Evolutionary conservation across 768 basidiomycete genomes (phyloP).

Genomic region (Tephrocybe sp.): DNA sequence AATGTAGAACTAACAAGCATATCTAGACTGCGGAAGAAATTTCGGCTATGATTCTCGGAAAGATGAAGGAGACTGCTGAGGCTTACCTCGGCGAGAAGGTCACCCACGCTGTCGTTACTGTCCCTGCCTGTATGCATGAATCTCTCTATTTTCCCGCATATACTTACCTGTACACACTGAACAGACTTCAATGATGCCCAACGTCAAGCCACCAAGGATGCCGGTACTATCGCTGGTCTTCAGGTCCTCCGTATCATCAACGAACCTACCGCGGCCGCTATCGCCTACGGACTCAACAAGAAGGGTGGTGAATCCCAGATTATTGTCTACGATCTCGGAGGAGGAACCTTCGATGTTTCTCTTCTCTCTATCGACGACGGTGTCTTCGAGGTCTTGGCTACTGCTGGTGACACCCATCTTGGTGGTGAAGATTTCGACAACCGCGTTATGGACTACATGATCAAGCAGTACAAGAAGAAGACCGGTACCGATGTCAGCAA

Average conservation of each 20-base stretch:
- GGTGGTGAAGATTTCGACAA: constrained; percentile 97
- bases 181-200: constrained; percentile 98
- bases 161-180: constrained; percentile 13
- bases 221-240: constrained; percentile 92
- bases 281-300: constrained; percentile 98
- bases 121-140: constrained; percentile 79
- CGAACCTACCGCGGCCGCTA: constrained; percentile 95
- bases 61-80: constrained; percentile 99
- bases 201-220: constrained; percentile 98
- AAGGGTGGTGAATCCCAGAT: constrained; percentile 92
- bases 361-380: constrained; percentile 93
- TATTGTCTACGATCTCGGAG: constrained; percentile 97
- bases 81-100: constrained; percentile 95
- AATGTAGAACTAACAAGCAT: not conserved
- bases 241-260: constrained; percentile 97
- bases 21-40: constrained; percentile 90
- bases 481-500: constrained; percentile 78
- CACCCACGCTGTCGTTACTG: constrained; percentile 96
- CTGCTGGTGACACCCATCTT: constrained; percentile 92
- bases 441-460: constrained; percentile 86
- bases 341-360: constrained; percentile 98
- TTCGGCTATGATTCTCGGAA: constrained; percentile 90
- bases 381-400: constrained; percentile 87
- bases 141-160: not conserved
- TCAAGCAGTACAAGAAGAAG: constrained; percentile 91